Percentiles rank a stretch among this genome's conserved stretches.
Conservation (phyloP, 345 rosid genomes). For the Balakata baccata region DNA sequence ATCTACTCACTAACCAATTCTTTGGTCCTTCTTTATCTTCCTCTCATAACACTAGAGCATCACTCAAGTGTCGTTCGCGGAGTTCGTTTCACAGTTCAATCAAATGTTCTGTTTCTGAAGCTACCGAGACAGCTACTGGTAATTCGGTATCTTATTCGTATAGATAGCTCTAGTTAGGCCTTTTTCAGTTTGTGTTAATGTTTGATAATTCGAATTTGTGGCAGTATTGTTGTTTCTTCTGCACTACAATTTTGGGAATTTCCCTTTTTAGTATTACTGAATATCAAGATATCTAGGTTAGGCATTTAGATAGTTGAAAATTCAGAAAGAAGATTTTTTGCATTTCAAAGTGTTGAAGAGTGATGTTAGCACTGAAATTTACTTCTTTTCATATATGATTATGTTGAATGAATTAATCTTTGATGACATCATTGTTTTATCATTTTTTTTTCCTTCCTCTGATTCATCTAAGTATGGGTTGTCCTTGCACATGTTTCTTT, state of each 20-base stretch:
- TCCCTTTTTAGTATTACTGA: not conserved
- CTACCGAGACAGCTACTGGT: constrained; percentile 58
- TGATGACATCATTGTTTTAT: not conserved
- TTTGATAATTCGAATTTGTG: not conserved
- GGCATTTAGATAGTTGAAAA: not conserved
- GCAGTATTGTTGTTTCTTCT: not conserved
- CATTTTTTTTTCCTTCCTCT: not conserved
- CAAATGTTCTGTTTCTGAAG: constrained; percentile 64
- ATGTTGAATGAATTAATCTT: not conserved
- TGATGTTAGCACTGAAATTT: not conserved
- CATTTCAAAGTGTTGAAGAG: not conserved
- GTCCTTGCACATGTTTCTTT: constrained; percentile 3
- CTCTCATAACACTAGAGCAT: constrained; percentile 21
- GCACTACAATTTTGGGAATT: not conserved
- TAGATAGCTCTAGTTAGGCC: not conserved
- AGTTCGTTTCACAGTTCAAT: constrained; percentile 34
- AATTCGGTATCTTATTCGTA: constrained; percentile 1
- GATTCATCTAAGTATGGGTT: not conserved
- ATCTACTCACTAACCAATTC: constrained; percentile 36
- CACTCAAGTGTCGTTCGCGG: constrained; percentile 44
- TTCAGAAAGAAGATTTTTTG: not conserved
- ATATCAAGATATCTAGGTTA: not conserved
- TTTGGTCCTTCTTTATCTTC: constrained; percentile 48
- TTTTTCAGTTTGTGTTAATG: not conserved
- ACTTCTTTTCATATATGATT: not conserved